Evolutionary conservation across 257 asterid species (phyloP).

Genomic region (Solanum pimpinellifolium): DNA sequence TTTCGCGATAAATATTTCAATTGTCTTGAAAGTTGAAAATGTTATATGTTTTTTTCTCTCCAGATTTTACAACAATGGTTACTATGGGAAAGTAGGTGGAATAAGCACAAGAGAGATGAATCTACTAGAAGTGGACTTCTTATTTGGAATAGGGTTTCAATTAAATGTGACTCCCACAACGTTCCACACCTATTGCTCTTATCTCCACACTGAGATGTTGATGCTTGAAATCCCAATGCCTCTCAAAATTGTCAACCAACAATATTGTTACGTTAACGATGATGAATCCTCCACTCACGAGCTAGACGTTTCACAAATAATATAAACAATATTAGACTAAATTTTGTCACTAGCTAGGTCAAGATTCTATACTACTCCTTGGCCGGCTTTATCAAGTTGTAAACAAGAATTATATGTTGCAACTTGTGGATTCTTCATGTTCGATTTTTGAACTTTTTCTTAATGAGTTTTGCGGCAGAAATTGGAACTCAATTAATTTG

Average conservation of each 20-base stretch:
- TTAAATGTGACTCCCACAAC: slow-evolving; percentile 43
- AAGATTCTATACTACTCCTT: neutral
- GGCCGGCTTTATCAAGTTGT: neutral
- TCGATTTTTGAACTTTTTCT: neutral
- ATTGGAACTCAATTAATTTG: neutral
- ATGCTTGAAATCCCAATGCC: neutral
- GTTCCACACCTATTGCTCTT: slow-evolving; percentile 33
- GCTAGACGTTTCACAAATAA: slow-evolving; percentile 10
- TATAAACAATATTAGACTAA: neutral
- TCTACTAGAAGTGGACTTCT: slow-evolving; percentile 55
- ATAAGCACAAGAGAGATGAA: slow-evolving; percentile 56
- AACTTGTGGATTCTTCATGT: neutral
- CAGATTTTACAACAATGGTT: slow-evolving; percentile 66
- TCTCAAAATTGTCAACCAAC: slow-evolving; percentile 2
- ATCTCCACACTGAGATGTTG: slow-evolving; percentile 27
- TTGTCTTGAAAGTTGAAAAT: neutral
- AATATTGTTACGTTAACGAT: slow-evolving; percentile 10
- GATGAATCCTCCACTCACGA: slow-evolving; percentile 40
- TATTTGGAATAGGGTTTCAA: slow-evolving; percentile 51
- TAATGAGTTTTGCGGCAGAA: neutral
- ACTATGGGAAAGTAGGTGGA: slow-evolving; percentile 63
- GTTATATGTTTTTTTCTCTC: neutral
- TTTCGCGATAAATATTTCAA: neutral
- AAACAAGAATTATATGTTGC: neutral
- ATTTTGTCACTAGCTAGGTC: neutral